These are phyloP conservation scores for Phellinidium pouzarii DNA, from an alignment of 1,284 basidiomycete genomes.

Conservation along the genomic window DNA sequence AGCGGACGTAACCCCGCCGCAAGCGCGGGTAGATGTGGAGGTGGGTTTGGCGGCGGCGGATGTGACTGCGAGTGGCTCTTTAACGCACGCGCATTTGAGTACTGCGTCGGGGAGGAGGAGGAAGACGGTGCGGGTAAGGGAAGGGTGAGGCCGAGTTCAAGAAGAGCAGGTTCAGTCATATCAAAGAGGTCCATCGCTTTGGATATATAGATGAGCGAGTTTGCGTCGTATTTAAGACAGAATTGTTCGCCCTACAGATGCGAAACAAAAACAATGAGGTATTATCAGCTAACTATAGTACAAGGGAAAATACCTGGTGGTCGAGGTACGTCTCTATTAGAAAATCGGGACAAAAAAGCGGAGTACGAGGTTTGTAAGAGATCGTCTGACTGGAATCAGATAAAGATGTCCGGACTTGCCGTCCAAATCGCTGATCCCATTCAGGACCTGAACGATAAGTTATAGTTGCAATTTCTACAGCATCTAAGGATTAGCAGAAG, in stretches of 20 bases:
- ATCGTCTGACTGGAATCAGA: constrained; percentile 27
- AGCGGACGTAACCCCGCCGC: constrained; percentile 80
- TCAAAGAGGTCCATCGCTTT: constrained; percentile 99
- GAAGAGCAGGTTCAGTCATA: constrained; percentile 78
- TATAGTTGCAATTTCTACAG: constrained; percentile 92
- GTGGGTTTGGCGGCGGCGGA: constrained; percentile 59
- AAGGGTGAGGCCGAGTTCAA: constrained; percentile 50
- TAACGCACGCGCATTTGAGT: constrained; percentile 24
- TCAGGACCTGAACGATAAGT: constrained; percentile 98
- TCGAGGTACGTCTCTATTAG: constrained; percentile 98
- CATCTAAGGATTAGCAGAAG: constrained; percentile 7
- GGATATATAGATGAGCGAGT: constrained; percentile 96
- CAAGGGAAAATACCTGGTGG: constrained; percentile 60
- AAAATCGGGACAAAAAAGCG: constrained; percentile 92
- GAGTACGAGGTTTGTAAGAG: constrained; percentile 39
- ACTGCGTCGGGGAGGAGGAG: constrained; percentile 24
- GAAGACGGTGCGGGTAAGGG: constrained; percentile 27
- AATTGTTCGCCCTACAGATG: constrained; percentile 77
- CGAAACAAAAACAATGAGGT: not conserved
- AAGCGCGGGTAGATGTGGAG: constrained; percentile 75
- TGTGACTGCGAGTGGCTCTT: constrained; percentile 60
- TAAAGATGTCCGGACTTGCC: constrained; percentile 48
- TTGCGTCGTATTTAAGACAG: constrained; percentile 98
- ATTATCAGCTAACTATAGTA: not conserved
- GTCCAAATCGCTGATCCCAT: constrained; percentile 96